phyloP scores from a whole-genome alignment of 345 rosid genomes.

The Rhizophora apiculata region DNA sequence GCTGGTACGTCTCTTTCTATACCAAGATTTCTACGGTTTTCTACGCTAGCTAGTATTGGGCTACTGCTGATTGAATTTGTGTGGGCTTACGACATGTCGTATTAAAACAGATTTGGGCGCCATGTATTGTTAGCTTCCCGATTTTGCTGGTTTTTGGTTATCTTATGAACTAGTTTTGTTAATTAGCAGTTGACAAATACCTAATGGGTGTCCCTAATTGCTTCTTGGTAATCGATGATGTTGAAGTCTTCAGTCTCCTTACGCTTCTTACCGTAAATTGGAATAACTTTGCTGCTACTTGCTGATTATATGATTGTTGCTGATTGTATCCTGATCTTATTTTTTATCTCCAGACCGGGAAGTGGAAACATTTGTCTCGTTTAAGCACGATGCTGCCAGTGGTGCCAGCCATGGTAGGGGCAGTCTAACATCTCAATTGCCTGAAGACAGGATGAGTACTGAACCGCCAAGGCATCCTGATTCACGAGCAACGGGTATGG shows the following conservation, averaged over 20 bases:
- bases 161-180: no score
- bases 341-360: constrained; percentile 38
- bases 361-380: constrained; percentile 21
- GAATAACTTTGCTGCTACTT: no score
- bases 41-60: no score
- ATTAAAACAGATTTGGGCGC: no score
- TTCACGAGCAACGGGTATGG: constrained; percentile 20
- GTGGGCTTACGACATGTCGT: no score
- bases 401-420: constrained; percentile 25
- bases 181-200: no score
- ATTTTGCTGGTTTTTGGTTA: no score
- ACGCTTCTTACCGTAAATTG: no score
- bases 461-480: constrained; percentile 23
- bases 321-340: constrained; percentile 9
- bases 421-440: constrained; percentile 15
- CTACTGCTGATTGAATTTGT: neutral
- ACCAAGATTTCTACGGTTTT: neutral
- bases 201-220: no score
- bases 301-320: neutral
- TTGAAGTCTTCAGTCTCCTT: no score
- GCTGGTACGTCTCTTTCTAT: constrained; percentile 24
- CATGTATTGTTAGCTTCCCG: no score
- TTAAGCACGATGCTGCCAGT: constrained; percentile 13
- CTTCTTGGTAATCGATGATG: no score
- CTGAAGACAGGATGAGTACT: neutral